Conservation (phyloP, 1,284 basidiomycete species). For the Coriolopsis trogii region DNA sequence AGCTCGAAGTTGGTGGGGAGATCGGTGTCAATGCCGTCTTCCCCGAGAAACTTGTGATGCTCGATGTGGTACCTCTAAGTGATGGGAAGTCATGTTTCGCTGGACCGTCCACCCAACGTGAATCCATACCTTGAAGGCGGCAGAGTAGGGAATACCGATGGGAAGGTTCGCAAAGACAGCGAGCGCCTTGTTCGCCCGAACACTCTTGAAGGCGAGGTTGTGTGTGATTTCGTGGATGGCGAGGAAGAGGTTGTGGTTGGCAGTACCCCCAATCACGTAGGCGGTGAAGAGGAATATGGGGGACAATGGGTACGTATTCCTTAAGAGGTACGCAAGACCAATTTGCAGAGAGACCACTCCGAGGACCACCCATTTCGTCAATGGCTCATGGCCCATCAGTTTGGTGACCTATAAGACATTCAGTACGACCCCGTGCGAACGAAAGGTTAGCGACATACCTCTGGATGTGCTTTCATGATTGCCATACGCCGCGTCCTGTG, state of each 20-base stretch:
- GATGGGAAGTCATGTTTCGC: slow-evolving; percentile 6
- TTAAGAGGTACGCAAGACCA: slow-evolving; percentile 63
- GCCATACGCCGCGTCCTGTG: slow-evolving; percentile 87
- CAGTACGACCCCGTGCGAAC: not conserved
- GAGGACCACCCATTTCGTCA: slow-evolving; percentile 88
- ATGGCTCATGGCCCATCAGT: slow-evolving; percentile 93
- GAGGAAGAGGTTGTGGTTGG: slow-evolving; percentile 97
- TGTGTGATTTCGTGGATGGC: slow-evolving; percentile 99
- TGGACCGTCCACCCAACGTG: not conserved
- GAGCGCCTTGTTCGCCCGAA: slow-evolving; percentile 83
- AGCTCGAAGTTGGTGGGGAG: slow-evolving; percentile 89
- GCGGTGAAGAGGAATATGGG: slow-evolving; percentile 77
- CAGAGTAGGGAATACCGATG: slow-evolving; percentile 94
- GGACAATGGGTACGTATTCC: slow-evolving; percentile 69
- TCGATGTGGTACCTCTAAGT: slow-evolving; percentile 87
- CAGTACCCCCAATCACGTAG: slow-evolving; percentile 90
- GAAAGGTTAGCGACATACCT: slow-evolving; percentile 53
- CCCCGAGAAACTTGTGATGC: slow-evolving; percentile 93
- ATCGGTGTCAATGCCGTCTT: slow-evolving; percentile 96
- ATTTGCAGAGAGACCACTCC: slow-evolving; percentile 83
- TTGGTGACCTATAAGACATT: slow-evolving; percentile 69
- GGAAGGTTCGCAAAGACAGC: slow-evolving; percentile 93
- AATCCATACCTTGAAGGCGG: slow-evolving; percentile 85
- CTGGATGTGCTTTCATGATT: slow-evolving; percentile 94
- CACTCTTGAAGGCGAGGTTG: slow-evolving; percentile 90